Evolutionary conservation across 441 rosid species (phyloP).

Genomic region (Arabidopsis hybrid): DNA sequence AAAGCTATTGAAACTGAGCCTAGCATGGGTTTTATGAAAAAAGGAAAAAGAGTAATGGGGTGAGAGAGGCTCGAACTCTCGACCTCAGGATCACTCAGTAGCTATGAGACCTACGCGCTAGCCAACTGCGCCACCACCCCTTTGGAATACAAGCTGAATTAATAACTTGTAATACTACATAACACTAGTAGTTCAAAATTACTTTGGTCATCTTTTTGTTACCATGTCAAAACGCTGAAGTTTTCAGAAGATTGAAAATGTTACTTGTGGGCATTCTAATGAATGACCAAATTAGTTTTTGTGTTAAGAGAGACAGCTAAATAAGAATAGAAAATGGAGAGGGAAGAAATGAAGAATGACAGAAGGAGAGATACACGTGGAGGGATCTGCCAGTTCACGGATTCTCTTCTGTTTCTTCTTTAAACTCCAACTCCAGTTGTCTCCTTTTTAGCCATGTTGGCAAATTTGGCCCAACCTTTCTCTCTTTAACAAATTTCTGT

Average conservation of each 20-base stretch:
- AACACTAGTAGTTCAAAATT: too few species aligned
- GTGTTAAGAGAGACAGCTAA: background rate
- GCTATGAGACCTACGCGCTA: slow-evolving; percentile 99
- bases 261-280: too few species aligned
- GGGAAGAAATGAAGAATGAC: slow-evolving; percentile 25
- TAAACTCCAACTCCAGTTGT: slow-evolving; percentile 40
- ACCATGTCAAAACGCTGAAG: too few species aligned
- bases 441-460: slow-evolving; percentile 38
- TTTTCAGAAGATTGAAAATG: too few species aligned
- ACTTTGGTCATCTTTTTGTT: too few species aligned
- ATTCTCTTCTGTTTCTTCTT: slow-evolving; percentile 37
- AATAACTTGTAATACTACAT: too few species aligned
- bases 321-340: background rate
- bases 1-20: too few species aligned
- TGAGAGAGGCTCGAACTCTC: slow-evolving; percentile 99
- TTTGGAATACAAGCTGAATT: too few species aligned
- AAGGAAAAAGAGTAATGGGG: slow-evolving; percentile 50
- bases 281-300: too few species aligned
- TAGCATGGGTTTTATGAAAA: too few species aligned
- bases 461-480: slow-evolving; percentile 21
- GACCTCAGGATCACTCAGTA: slow-evolving; percentile 93
- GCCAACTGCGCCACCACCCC: slow-evolving; percentile 99
- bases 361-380: slow-evolving; percentile 42
- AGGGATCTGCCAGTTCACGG: slow-evolving; percentile 43
- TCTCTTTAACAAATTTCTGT: background rate